These are phyloP conservation scores for Cicer bijugum DNA, from an alignment of 306 rosid genomes.

Conservation along the genomic window DNA sequence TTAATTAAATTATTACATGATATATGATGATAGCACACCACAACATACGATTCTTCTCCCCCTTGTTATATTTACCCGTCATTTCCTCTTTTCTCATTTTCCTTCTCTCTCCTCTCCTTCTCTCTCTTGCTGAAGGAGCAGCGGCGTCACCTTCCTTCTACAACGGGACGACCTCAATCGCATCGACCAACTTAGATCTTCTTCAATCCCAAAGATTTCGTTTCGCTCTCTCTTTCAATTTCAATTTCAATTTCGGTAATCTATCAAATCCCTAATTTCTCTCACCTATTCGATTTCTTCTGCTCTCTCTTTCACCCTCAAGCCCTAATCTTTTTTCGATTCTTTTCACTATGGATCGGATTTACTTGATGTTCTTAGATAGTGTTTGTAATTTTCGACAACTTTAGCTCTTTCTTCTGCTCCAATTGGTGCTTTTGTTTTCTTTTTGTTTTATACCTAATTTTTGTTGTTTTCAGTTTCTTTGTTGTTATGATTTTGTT, in stretches of 20 bases:
- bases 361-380: neutral
- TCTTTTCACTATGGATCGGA: conserved; percentile 26
- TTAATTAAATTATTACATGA: neutral
- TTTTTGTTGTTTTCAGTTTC: neutral
- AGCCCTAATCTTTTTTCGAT: conserved; percentile 25
- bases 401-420: conserved; percentile 29
- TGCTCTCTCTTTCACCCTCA: conserved; percentile 22
- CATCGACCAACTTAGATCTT: conserved; percentile 27
- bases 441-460: conserved; percentile 1
- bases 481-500: conserved; percentile 6
- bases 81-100: neutral
- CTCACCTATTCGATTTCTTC: conserved; percentile 26
- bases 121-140: conserved; percentile 43
- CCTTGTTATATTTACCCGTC: conserved; percentile 9
- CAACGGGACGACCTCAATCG: conserved; percentile 32
- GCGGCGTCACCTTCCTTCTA: conserved; percentile 32
- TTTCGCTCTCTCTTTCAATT: conserved; percentile 29
- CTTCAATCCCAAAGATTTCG: conserved; percentile 19
- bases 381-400: neutral
- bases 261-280: conserved; percentile 43
- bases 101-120: conserved; percentile 32
- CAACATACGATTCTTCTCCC: neutral
- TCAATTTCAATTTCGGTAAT: conserved; percentile 42
- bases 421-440: neutral
- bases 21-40: neutral